Conservation (phyloP, 2,329 filamentous ascomycete genomes). For the Coniochaeta ligniaria region DNA sequence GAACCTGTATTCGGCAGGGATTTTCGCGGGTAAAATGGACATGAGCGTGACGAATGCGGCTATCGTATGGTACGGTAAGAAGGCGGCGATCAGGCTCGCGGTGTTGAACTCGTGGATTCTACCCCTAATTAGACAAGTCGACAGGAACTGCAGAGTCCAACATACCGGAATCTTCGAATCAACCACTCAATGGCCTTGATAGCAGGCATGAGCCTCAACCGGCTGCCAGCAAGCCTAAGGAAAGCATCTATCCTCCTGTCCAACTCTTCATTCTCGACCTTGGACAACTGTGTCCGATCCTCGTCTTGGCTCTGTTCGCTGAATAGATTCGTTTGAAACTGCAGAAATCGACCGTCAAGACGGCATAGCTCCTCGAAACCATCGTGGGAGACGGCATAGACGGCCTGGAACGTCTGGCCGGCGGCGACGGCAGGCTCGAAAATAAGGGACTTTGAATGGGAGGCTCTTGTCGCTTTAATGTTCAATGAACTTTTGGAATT, state of each 20-base stretch:
- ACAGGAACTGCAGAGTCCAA: neutral
- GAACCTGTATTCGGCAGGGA: conserved; percentile 74
- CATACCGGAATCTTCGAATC: conserved; percentile 76
- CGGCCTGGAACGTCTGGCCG: conserved; percentile 80
- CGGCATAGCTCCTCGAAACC: conserved; percentile 89
- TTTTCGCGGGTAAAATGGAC: conserved; percentile 71
- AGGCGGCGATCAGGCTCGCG: conserved; percentile 68
- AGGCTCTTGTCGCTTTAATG: conserved; percentile 83
- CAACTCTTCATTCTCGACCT: conserved; percentile 73
- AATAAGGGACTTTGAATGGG: conserved; percentile 90
- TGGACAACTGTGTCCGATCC: conserved; percentile 79
- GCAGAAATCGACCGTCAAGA: conserved; percentile 70
- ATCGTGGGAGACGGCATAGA: conserved; percentile 80
- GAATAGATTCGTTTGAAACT: conserved; percentile 75
- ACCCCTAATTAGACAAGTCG: conserved; percentile 11
- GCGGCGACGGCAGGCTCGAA: conserved; percentile 82
- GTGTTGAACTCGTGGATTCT: conserved; percentile 93
- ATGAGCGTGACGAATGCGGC: conserved; percentile 80
- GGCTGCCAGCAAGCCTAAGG: conserved; percentile 68
- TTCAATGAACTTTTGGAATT: conserved; percentile 87
- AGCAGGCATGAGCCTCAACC: conserved; percentile 76
- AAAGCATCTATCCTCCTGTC: conserved; percentile 74
- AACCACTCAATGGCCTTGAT: conserved; percentile 95
- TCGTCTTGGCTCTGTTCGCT: conserved; percentile 87
- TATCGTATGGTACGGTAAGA: conserved; percentile 85